phyloP scores from a whole-genome alignment of 345 rosid genomes.

The Hibiscus tridactylites region DNA sequence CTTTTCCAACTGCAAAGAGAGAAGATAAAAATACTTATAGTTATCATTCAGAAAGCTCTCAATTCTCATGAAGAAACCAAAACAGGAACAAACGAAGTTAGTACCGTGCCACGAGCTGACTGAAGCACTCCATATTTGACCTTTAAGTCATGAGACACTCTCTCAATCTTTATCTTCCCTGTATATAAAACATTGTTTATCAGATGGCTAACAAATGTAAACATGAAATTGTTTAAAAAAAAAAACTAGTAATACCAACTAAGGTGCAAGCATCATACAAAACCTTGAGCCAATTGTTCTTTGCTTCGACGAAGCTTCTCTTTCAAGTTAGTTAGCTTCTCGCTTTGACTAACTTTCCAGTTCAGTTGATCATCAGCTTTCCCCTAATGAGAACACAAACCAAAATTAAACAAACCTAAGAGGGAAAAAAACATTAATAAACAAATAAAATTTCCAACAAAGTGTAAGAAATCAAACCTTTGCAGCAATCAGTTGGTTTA shows the following conservation, averaged over 20 bases:
- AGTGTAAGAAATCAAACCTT: conserved; percentile 46
- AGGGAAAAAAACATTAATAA: neutral
- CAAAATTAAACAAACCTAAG: neutral
- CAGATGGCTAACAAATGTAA: neutral
- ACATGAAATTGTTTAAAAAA: neutral
- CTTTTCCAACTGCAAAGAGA: conserved; percentile 51
- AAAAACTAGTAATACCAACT: neutral
- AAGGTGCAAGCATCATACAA: neutral
- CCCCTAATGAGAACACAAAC: conserved; percentile 31
- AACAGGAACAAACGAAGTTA: neutral
- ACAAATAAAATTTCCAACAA: neutral
- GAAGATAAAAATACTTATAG: neutral
- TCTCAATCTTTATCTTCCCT: conserved; percentile 41
- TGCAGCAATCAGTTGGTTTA: conserved; percentile 55
- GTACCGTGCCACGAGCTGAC: conserved; percentile 53
- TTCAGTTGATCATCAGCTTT: conserved; percentile 69
- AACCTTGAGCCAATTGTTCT: conserved; percentile 60
- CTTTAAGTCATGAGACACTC: conserved; percentile 47
- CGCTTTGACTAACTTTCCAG: conserved; percentile 62
- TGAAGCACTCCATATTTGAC: conserved; percentile 56
- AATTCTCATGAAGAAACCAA: neutral
- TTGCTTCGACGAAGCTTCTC: conserved; percentile 47
- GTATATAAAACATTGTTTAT: conserved; percentile 4
- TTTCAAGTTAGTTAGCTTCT: conserved; percentile 57
- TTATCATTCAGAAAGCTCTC: neutral